Evolutionary conservation across 1,284 basidiomycete genomes (phyloP).

Genomic region (Malassezia japonica): DNA sequence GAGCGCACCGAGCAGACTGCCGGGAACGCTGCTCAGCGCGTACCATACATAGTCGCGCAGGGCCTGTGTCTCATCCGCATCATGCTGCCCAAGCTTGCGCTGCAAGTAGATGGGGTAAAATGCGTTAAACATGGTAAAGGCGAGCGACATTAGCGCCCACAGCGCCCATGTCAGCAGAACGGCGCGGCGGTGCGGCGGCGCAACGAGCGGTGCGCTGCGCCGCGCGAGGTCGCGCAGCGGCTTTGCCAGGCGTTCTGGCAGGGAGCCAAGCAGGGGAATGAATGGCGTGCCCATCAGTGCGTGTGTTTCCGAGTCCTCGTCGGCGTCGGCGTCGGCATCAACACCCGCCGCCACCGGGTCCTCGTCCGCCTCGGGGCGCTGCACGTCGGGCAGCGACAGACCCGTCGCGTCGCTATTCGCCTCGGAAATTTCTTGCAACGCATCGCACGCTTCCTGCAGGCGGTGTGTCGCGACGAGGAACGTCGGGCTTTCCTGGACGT

Average conservation of each 20-base stretch:
- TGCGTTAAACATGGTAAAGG: conserved; percentile 93
- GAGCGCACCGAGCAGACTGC: conserved; percentile 69
- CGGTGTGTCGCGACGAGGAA: conserved; percentile 31
- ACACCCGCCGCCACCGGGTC: neutral
- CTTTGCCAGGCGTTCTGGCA: neutral
- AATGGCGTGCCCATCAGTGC: no score
- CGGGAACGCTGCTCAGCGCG: conserved; percentile 32
- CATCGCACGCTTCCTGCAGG: conserved; percentile 28
- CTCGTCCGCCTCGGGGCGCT: no score
- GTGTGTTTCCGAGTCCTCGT: conserved; percentile 1
- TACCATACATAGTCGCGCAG: conserved; percentile 35
- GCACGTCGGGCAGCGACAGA: conserved; percentile 26
- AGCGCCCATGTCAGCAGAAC: conserved; percentile 51
- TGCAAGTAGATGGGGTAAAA: conserved; percentile 75
- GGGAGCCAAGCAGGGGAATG: neutral
- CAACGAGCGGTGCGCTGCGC: neutral
- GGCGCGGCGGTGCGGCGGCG: neutral
- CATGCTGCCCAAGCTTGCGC: neutral
- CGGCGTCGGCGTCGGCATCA: neutral
- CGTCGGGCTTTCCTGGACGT: conserved; percentile 67
- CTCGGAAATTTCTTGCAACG: conserved; percentile 29
- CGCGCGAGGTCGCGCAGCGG: neutral
- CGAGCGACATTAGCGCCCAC: conserved; percentile 51
- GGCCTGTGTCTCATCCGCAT: conserved; percentile 19
- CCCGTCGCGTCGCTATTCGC: conserved; percentile 23